Percentiles rank a stretch among this genome's conserved stretches.
phyloP scores from a whole-genome alignment of 192 early-diverging fungal genomes.

The Jimgerdemannia lactiflua region DNA sequence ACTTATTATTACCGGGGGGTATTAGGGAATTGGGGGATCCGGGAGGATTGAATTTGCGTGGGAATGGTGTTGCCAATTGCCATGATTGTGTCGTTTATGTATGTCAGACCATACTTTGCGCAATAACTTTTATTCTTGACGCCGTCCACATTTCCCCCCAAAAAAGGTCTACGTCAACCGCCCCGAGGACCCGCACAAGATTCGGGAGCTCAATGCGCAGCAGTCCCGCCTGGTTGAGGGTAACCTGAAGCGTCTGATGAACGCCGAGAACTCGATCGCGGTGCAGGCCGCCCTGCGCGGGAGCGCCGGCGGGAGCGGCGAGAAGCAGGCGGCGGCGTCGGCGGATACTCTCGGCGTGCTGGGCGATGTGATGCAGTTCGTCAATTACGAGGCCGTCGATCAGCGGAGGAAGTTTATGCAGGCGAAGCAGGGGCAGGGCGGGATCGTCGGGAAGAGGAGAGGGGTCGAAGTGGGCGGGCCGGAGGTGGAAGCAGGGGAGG shows the following conservation, averaged over 20 bases:
- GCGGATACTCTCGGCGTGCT: not conserved
- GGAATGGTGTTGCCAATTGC: not conserved
- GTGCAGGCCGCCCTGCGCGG: conserved; percentile 9
- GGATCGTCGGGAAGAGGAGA: too few species aligned
- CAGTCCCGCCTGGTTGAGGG: conserved; percentile 55
- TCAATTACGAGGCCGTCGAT: conserved; percentile 15
- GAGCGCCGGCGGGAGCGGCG: not conserved
- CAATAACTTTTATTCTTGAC: not conserved
- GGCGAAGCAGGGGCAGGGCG: too few species aligned
- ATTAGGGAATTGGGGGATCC: too few species aligned
- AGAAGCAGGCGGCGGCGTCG: not conserved
- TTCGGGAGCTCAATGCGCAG: conserved; percentile 48
- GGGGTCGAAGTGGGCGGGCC: too few species aligned
- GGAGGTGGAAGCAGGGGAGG: too few species aligned
- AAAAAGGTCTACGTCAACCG: conserved; percentile 48
- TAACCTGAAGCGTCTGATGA: conserved; percentile 46
- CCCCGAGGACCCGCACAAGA: conserved; percentile 46
- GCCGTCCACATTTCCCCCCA: too few species aligned
- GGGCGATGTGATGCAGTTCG: not conserved
- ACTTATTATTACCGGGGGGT: conserved; percentile 21
- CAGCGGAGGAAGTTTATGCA: not conserved
- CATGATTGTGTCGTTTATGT: too few species aligned
- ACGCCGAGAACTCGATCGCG: conserved; percentile 30
- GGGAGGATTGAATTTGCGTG: not conserved
- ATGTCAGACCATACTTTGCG: not conserved